Evolutionary conservation across 177 flowering plant species (phyloP).

Genomic region (Vitis hybrid): DNA sequence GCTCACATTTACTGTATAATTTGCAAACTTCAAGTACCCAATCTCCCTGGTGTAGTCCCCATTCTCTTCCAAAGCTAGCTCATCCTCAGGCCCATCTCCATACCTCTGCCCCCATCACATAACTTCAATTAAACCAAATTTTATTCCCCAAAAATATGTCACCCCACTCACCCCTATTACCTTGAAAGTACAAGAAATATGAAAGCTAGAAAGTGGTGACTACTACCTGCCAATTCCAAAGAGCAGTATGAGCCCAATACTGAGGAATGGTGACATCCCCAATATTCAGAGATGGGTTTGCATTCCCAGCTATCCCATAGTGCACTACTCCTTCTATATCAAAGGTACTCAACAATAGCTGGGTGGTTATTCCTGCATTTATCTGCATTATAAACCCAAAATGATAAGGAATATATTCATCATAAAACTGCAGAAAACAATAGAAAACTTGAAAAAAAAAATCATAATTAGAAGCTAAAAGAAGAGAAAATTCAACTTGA

Average conservation of each 20-base stretch:
- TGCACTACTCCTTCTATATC: slow-evolving; percentile 25
- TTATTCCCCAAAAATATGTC: no score
- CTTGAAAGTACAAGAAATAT: background rate
- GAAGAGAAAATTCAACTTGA: background rate
- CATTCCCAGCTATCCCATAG: slow-evolving; percentile 34
- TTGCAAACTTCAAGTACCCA: slow-evolving; percentile 21
- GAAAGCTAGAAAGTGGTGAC: background rate
- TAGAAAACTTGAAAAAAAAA: background rate
- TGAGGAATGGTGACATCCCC: slow-evolving; percentile 33
- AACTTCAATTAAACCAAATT: background rate
- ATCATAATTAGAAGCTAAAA: background rate
- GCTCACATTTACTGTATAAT: slow-evolving; percentile 12
- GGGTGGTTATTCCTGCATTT: slow-evolving; percentile 28
- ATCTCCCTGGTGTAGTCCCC: slow-evolving; percentile 25
- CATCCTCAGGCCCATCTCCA: slow-evolving; percentile 28
- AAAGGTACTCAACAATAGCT: slow-evolving; percentile 22
- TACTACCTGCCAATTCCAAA: slow-evolving; percentile 34
- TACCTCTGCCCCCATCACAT: slow-evolving; percentile 15
- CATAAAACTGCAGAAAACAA: background rate
- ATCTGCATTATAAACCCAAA: slow-evolving; percentile 4
- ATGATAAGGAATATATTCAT: background rate
- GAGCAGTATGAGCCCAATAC: slow-evolving; percentile 30
- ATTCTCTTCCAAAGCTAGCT: slow-evolving; percentile 16
- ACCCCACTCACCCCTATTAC: no score
- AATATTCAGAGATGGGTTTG: slow-evolving; percentile 21